Percentiles rank a stretch among this genome's conserved stretches.
These are phyloP conservation scores for Tirmania nivea DNA, from an alignment of 495 filamentous ascomycete genomes.

Conservation along the genomic window DNA sequence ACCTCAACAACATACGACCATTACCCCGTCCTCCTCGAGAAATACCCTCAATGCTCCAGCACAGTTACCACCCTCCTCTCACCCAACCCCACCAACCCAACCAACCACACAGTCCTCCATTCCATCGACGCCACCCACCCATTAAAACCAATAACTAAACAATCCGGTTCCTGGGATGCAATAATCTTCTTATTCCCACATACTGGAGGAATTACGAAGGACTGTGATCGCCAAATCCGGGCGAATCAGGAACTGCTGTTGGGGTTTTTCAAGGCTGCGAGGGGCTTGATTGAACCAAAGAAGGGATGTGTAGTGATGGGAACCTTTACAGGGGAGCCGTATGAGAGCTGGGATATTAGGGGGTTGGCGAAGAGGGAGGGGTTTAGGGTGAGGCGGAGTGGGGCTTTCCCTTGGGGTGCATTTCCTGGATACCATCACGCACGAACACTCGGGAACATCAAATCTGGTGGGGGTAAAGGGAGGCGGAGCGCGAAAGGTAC, in stretches of 20 bases:
- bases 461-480: constrained; percentile 22
- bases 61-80: constrained; percentile 35
- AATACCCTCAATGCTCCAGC: constrained; percentile 54
- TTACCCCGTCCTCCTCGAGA: constrained; percentile 28
- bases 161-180: constrained; percentile 37
- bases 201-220: constrained; percentile 70
- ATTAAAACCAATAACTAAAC: constrained; percentile 9
- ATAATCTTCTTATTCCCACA: constrained; percentile 95
- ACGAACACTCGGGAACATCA: constrained; percentile 52
- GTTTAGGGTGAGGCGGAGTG: constrained; percentile 53
- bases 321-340: constrained; percentile 79
- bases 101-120: constrained; percentile 36
- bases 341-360: constrained; percentile 82
- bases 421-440: constrained; percentile 82
- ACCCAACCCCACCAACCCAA: constrained; percentile 22
- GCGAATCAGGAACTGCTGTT: constrained; percentile 80
- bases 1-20: constrained; percentile 38
- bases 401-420: constrained; percentile 45
- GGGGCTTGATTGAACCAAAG: constrained; percentile 22
- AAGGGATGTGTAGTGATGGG: constrained; percentile 59
- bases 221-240: constrained; percentile 84
- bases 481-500: constrained; percentile 25
- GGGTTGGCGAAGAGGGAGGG: constrained; percentile 65
- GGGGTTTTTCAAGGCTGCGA: constrained; percentile 47
- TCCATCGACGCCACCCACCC: constrained; percentile 47